Evolutionary conservation across 164 flowering plant genomes (phyloP).

Genomic region (Hamamelis virginiana): DNA sequence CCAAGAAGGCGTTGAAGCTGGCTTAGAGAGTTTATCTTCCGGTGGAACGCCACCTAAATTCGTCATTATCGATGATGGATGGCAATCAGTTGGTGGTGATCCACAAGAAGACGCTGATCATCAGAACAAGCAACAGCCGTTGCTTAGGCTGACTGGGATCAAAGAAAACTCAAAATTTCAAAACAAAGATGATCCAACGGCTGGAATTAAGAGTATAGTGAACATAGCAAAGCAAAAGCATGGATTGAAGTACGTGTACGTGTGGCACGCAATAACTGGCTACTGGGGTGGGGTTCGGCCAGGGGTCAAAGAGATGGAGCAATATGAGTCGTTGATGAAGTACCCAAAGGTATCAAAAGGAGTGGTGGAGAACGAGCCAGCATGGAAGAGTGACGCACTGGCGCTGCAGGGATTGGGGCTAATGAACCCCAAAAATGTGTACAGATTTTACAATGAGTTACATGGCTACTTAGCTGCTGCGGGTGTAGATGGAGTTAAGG

Average conservation of each 20-base stretch:
- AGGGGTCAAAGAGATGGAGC: constrained; percentile 56
- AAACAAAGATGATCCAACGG: constrained; percentile 52
- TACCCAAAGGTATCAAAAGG: constrained; percentile 59
- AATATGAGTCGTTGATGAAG: constrained; percentile 61
- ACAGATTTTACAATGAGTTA: constrained; percentile 67
- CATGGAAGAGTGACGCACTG: constrained; percentile 62
- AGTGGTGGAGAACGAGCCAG: constrained; percentile 67
- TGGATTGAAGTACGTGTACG: constrained; percentile 84
- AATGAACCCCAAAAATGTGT: constrained; percentile 64
- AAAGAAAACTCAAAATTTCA: constrained; percentile 81
- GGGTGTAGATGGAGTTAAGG: constrained; percentile 94
- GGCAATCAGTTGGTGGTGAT: constrained; percentile 81
- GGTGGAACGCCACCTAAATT: constrained; percentile 84
- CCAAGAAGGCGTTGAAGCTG: constrained; percentile 86
- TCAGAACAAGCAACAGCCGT: constrained; percentile 22
- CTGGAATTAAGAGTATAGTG: constrained; percentile 75
- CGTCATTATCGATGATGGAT: constrained; percentile 95
- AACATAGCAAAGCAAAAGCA: constrained; percentile 65
- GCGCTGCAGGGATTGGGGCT: constrained; percentile 81
- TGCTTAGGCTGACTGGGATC: constrained; percentile 68
- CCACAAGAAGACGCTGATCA: constrained; percentile 10
- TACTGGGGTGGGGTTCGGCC: constrained; percentile 98
- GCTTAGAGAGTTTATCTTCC: constrained; percentile 54
- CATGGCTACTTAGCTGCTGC: constrained; percentile 75
- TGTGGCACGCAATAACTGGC: constrained; percentile 95